Evolutionary conservation across 441 rosid genomes (phyloP).

Genomic region (Euphorbia schlechtendalii): DNA sequence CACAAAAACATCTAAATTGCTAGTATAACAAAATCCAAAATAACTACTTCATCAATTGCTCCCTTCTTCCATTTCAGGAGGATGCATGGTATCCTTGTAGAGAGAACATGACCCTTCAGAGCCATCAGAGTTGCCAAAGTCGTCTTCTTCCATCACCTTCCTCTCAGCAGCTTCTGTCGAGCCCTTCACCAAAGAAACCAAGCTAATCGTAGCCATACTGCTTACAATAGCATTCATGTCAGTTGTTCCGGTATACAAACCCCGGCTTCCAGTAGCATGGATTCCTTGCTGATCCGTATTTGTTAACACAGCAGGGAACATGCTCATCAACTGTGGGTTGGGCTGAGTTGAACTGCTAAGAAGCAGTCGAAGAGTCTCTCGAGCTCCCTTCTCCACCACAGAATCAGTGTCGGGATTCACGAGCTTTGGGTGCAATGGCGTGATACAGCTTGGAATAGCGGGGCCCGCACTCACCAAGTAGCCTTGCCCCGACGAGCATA

Average conservation of each 20-base stretch:
- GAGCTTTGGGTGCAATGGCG: slow-evolving; percentile 49
- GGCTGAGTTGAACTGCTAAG: slow-evolving; percentile 57
- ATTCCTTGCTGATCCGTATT: slow-evolving; percentile 27
- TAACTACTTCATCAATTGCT: background rate
- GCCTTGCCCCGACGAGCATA: slow-evolving; percentile 91
- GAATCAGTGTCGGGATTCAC: slow-evolving; percentile 52
- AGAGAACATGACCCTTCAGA: slow-evolving; percentile 19
- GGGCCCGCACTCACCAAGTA: slow-evolving; percentile 87
- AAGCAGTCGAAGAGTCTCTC: slow-evolving; percentile 80
- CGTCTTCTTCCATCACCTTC: slow-evolving; percentile 7
- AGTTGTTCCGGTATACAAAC: slow-evolving; percentile 44
- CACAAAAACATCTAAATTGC: slow-evolving; percentile 11
- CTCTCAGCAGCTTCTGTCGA: slow-evolving; percentile 13
- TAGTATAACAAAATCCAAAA: background rate
- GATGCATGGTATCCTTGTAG: slow-evolving; percentile 3
- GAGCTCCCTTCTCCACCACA: slow-evolving; percentile 71
- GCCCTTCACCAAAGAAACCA: slow-evolving; percentile 37
- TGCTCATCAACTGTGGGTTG: slow-evolving; percentile 36
- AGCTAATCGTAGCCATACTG: slow-evolving; percentile 34
- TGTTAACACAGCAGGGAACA: slow-evolving; percentile 40
- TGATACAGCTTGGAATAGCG: slow-evolving; percentile 46
- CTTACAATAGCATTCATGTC: slow-evolving; percentile 41
- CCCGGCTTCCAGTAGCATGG: slow-evolving; percentile 49
- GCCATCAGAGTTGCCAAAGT: background rate
- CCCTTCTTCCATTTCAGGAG: slow-evolving; percentile 13